A percentile compares a stretch with the other conserved stretches of the same genome.
Evolutionary conservation across 768 basidiomycete genomes (phyloP).

Genomic region (Rhodotorula kratochvilovae): DNA sequence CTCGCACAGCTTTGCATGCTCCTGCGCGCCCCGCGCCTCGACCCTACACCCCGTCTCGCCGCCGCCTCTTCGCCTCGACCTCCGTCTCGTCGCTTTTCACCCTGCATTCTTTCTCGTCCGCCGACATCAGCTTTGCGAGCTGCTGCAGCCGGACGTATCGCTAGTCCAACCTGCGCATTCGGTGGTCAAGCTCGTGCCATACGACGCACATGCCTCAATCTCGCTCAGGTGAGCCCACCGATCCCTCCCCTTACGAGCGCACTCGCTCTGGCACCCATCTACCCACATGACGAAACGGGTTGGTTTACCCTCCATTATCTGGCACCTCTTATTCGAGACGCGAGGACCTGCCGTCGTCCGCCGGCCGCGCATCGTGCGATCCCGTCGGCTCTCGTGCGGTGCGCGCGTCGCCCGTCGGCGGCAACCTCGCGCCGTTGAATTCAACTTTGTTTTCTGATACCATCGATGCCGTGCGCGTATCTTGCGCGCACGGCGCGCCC

Average conservation of each 20-base stretch:
- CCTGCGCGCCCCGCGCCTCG: neutral
- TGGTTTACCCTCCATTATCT: slow-evolving; percentile 4
- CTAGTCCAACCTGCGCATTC: too few relatives aligned
- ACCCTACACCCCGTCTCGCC: neutral
- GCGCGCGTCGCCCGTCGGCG: neutral
- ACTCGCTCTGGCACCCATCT: neutral
- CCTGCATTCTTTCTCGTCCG: neutral
- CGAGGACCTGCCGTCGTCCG: too few relatives aligned
- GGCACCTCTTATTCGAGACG: slow-evolving; percentile 31
- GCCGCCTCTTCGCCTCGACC: neutral
- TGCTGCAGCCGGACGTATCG: too few relatives aligned
- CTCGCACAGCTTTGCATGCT: neutral
- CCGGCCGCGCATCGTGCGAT: neutral
- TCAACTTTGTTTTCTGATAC: slow-evolving; percentile 13
- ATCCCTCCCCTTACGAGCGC: neutral
- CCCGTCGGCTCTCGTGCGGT: slow-evolving; percentile 27
- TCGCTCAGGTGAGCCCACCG: neutral
- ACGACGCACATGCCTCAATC: too few relatives aligned
- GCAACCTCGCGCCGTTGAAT: neutral
- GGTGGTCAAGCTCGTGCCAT: too few relatives aligned
- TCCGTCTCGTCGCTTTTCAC: neutral
- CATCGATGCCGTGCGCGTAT: neutral
- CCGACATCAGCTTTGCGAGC: too few relatives aligned
- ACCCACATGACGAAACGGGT: slow-evolving; percentile 22
- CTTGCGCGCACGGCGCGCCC: too few relatives aligned